phyloP scores from a whole-genome alignment of 2,329 filamentous ascomycete species.

The Ophioceras dolichostomum region DNA sequence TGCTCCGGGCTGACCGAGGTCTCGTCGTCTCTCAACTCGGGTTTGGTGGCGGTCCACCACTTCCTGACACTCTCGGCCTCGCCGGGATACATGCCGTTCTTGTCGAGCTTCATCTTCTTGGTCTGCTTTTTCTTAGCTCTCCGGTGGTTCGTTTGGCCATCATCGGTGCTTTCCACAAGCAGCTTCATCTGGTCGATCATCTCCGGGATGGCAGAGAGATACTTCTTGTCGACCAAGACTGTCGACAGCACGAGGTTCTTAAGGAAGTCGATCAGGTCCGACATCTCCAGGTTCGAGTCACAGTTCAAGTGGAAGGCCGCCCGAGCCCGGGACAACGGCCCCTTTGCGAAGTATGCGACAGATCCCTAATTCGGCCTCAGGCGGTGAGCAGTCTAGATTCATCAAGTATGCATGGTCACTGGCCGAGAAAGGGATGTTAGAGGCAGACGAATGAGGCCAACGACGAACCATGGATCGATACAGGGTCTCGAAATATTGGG shows the following conservation, averaged over 20 bases:
- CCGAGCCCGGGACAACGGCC: slow-evolving; percentile 62
- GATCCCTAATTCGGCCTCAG: slow-evolving; percentile 57
- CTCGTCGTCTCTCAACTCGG: slow-evolving; percentile 35
- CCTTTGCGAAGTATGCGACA: slow-evolving; percentile 74
- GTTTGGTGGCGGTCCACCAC: slow-evolving; percentile 57
- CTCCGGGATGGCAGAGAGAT: slow-evolving; percentile 55
- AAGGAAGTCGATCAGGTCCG: slow-evolving; percentile 56
- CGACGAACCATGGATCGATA: slow-evolving; percentile 50
- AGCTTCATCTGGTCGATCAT: slow-evolving; percentile 46
- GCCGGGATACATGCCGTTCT: slow-evolving; percentile 53
- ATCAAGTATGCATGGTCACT: no score
- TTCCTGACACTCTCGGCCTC: slow-evolving; percentile 53
- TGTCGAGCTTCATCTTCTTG: slow-evolving; percentile 57
- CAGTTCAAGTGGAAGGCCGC: slow-evolving; percentile 55
- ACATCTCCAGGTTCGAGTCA: slow-evolving; percentile 46
- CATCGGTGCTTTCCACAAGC: slow-evolving; percentile 42
- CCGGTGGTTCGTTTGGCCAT: slow-evolving; percentile 8
- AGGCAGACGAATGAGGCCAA: no score
- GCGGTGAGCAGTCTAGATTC: no score
- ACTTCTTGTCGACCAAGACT: slow-evolving; percentile 65
- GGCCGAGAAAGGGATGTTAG: no score
- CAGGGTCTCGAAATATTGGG: slow-evolving; percentile 45
- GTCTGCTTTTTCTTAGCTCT: slow-evolving; percentile 32
- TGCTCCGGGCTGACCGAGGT: slow-evolving; percentile 33
- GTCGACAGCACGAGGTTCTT: slow-evolving; percentile 55